Percentiles rank a stretch among this genome's conserved stretches.
Conservation (phyloP, 495 filamentous ascomycete species). For the Aspergillus sclerotioniger region DNA sequence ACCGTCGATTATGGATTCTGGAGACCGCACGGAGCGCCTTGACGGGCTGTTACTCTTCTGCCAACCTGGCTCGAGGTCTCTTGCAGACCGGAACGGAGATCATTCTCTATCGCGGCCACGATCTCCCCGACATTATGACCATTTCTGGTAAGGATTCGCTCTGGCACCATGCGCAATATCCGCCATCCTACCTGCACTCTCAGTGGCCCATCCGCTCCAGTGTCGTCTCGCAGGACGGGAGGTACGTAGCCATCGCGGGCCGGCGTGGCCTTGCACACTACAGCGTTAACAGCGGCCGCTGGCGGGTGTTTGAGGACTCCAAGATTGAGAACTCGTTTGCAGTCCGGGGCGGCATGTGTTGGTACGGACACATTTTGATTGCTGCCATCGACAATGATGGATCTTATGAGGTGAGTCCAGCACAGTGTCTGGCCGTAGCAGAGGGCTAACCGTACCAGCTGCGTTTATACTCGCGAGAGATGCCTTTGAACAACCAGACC, state of each 20-base stretch:
- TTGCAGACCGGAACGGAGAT: conserved; percentile 81
- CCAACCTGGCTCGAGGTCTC: conserved; percentile 86
- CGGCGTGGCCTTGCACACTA: conserved; percentile 91
- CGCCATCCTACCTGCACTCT: conserved; percentile 75
- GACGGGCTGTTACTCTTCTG: conserved; percentile 83
- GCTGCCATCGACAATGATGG: conserved; percentile 86
- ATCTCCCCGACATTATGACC: conserved; percentile 81
- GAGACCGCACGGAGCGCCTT: conserved; percentile 92
- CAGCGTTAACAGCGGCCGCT: conserved; percentile 88
- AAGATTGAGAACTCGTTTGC: conserved; percentile 84
- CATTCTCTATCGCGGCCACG: conserved; percentile 90
- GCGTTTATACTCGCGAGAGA: conserved; percentile 87
- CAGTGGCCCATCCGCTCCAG: conserved; percentile 90
- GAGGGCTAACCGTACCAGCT: conserved; percentile 42
- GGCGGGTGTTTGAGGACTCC: conserved; percentile 88
- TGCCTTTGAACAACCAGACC: conserved; percentile 67
- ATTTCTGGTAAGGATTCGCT: conserved; percentile 90
- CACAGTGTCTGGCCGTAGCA: background rate
- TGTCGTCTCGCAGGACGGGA: conserved; percentile 83
- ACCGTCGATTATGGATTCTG: conserved; percentile 79
- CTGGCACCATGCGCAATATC: conserved; percentile 90
- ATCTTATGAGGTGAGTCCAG: conserved; percentile 64
- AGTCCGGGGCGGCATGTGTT: conserved; percentile 95
- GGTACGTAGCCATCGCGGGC: conserved; percentile 95
- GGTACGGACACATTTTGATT: conserved; percentile 94